Evolutionary conservation across 441 rosid genomes (phyloP).

Genomic region (Arabidopsis hybrid): DNA sequence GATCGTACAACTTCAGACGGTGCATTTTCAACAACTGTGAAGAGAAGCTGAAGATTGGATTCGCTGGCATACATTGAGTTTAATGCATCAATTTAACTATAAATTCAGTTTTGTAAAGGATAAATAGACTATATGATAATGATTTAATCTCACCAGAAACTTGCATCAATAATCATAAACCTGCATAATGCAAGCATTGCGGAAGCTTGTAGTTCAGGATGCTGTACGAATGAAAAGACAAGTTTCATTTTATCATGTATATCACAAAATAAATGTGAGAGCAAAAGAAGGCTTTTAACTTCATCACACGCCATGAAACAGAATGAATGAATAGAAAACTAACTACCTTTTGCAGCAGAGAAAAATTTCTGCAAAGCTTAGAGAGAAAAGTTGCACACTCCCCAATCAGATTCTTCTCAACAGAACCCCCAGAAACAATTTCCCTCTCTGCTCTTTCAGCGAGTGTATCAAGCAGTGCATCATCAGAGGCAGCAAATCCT

Average conservation of each 20-base stretch:
- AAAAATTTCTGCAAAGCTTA: constrained; percentile 90
- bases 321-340: constrained; percentile 20
- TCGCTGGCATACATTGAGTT: constrained; percentile 63
- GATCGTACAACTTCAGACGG: constrained; percentile 95
- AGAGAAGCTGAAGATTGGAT: constrained; percentile 96
- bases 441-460: constrained; percentile 94
- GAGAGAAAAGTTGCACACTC: constrained; percentile 83
- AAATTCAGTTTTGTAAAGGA: constrained; percentile 5
- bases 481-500: constrained; percentile 96
- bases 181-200: constrained; percentile 97
- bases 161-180: constrained; percentile 92
- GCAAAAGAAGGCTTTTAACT: constrained; percentile 18
- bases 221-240: constrained; percentile 55
- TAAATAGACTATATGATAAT: constrained; percentile 28
- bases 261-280: constrained; percentile 7
- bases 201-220: constrained; percentile 93
- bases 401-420: constrained; percentile 80
- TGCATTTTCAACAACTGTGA: constrained; percentile 95
- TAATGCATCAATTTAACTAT: constrained; percentile 39
- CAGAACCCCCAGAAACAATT: constrained; percentile 75
- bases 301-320: constrained; percentile 11
- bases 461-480: constrained; percentile 82
- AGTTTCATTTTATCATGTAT: constrained; percentile 3
- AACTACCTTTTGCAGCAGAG: constrained; percentile 85
- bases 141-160: constrained; percentile 70